Percentiles rank a stretch among this genome's conserved stretches.
These are phyloP conservation scores for Fusarium devonianum DNA, from an alignment of 2,329 filamentous ascomycete species.

Conservation along the genomic window DNA sequence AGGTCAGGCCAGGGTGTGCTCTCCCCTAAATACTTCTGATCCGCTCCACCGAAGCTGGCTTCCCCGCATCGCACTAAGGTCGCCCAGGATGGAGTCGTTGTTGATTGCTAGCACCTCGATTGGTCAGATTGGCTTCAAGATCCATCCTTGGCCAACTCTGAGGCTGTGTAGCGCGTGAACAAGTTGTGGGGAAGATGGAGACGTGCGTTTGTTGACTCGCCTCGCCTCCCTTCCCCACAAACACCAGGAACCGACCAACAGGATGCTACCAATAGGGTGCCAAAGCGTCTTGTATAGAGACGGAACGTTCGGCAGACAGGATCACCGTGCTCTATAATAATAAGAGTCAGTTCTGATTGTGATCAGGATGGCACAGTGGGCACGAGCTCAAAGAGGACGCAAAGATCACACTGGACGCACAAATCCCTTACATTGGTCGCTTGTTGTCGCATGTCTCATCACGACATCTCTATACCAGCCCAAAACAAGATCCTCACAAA, in stretches of 20 bases:
- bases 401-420: too few relatives aligned
- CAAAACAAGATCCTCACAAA: too few relatives aligned
- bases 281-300: too few relatives aligned
- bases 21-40: slow-evolving; percentile 13
- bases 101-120: background rate
- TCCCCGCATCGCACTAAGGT: slow-evolving; percentile 9
- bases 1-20: background rate
- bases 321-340: too few relatives aligned
- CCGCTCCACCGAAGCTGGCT: slow-evolving; percentile 8
- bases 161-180: background rate
- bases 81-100: background rate
- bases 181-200: slow-evolving; percentile 4
- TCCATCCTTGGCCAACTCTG: background rate
- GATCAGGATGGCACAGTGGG: too few relatives aligned
- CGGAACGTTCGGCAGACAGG: too few relatives aligned
- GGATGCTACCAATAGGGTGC: background rate
- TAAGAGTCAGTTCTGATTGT: too few relatives aligned
- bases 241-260: background rate
- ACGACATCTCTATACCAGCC: too few relatives aligned
- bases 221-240: slow-evolving; percentile 3
- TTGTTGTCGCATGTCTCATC: too few relatives aligned
- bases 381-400: too few relatives aligned
- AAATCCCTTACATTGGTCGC: too few relatives aligned
- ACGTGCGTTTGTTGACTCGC: background rate
- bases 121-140: background rate